Evolutionary conservation across 139 green algal genomes (phyloP), one percentile per base, ranked within the genome.

Genomic region (Closterium sp.): DNA sequence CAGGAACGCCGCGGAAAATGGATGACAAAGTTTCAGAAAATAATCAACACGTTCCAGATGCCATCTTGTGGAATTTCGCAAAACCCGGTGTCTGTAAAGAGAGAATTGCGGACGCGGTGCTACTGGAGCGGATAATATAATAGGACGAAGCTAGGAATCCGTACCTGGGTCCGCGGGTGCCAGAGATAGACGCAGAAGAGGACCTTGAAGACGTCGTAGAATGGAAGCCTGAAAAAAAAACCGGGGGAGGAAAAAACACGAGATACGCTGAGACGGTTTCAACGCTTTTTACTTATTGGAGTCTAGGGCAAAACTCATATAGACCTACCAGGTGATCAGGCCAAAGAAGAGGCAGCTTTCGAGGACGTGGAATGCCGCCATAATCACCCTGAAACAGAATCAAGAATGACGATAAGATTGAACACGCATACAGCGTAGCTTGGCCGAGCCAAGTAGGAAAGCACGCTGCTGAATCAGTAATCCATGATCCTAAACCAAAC

Each of bases 131-230:
- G n/a, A 76, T 16, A 76, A 76, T 6, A 28, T 16, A 28, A 55
- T 55, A 6, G 38, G 4, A 66, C 23, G 55, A 28, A 76, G 55
- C 16, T n/a, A n/a, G n/a, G n/a, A n/a, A 76, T 28, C 16, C 12
- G 33, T 86, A 90, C 87, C 36, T 90, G 84, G 23, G 87, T 90
- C n/a, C 84, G 84, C 30, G 30, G n/a, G 34, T 91, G 66, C 88
- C 88, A 91, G 32, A 91, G 88, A 55, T 87, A 91, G 3, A 91
- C 55, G 23, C 85, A 30, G 34, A 91, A 91, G 8, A 76, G 55
- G 32, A 91, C 23, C 32, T 91, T 91, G 30, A 76, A 69, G 30
- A 87, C 88, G 66, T 87, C 36, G 55, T 91, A 91, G 23, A 91
- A 64, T 1, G 88, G 88, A 86, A 90, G 30, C 87, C 87, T 90